Conservation (phyloP, 176 grass and related monocot genomes). For the Musa troglodytarum region DNA sequence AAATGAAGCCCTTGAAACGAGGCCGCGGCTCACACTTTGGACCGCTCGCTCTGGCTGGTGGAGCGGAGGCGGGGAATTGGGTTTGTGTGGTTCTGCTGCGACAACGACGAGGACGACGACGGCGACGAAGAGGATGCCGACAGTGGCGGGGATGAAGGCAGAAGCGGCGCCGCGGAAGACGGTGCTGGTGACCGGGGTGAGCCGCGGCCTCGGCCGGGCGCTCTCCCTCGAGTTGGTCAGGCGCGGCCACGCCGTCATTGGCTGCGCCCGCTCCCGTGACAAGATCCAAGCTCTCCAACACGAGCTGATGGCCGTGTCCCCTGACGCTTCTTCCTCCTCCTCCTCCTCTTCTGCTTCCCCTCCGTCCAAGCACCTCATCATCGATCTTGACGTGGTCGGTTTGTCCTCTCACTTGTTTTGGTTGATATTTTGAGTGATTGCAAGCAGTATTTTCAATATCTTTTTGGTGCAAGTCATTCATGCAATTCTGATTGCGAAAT, state of each 20-base stretch:
- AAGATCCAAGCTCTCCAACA: constrained; percentile 52
- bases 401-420: neutral
- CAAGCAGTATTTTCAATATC: too few species aligned
- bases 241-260: constrained; percentile 63
- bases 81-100: neutral
- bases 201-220: constrained; percentile 75
- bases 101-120: neutral
- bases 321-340: constrained; percentile 21
- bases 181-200: constrained; percentile 77
- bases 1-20: too few species aligned
- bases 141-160: constrained; percentile 36
- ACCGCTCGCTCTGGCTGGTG: too few species aligned
- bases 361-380: constrained; percentile 65
- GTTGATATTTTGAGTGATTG: too few species aligned
- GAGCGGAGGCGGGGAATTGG: too few species aligned
- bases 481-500: neutral
- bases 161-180: constrained; percentile 41
- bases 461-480: neutral
- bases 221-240: constrained; percentile 68
- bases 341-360: constrained; percentile 24
- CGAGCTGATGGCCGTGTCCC: constrained; percentile 31
- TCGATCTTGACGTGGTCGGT: constrained; percentile 44
- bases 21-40: too few species aligned
- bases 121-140: neutral
- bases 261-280: constrained; percentile 72